Conservation (phyloP, 2,329 filamentous ascomycete species). For the Neonectria hederae region DNA sequence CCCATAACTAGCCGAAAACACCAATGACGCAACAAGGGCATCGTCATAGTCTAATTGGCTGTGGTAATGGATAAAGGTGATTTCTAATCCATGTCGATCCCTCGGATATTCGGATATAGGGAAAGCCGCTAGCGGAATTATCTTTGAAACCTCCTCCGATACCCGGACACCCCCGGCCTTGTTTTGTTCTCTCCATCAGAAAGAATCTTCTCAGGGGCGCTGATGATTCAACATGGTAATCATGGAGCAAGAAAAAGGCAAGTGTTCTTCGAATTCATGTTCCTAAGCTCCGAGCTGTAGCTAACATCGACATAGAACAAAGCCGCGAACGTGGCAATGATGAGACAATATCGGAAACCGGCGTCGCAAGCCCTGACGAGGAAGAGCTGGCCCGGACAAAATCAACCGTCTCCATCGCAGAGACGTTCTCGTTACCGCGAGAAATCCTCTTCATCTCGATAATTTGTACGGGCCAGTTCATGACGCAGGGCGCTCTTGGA, state of each 20-base stretch:
- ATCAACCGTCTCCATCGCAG: conserved; percentile 34
- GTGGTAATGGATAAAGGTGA: too few species aligned
- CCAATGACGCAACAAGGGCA: too few species aligned
- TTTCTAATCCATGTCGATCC: not conserved
- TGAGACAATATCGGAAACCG: not conserved
- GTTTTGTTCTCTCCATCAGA: not conserved
- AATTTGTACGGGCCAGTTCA: conserved; percentile 40
- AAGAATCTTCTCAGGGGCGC: not conserved
- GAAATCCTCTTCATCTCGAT: conserved; percentile 34
- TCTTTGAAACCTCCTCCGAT: not conserved
- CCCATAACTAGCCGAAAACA: too few species aligned
- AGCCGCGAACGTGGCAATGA: not conserved
- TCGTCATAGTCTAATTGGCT: too few species aligned
- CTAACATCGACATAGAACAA: not conserved
- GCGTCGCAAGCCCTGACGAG: not conserved
- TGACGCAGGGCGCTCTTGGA: conserved; percentile 37
- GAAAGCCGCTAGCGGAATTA: not conserved
- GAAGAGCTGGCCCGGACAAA: conserved; percentile 30
- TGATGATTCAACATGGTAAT: not conserved
- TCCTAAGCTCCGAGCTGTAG: not conserved
- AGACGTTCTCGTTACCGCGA: conserved; percentile 28
- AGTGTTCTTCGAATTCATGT: not conserved
- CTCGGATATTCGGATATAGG: not conserved
- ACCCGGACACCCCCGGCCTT: not conserved
- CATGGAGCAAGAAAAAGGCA: not conserved